Conservation (phyloP, 2,329 filamentous ascomycete genomes). For the Emergomyces orientalis region DNA sequence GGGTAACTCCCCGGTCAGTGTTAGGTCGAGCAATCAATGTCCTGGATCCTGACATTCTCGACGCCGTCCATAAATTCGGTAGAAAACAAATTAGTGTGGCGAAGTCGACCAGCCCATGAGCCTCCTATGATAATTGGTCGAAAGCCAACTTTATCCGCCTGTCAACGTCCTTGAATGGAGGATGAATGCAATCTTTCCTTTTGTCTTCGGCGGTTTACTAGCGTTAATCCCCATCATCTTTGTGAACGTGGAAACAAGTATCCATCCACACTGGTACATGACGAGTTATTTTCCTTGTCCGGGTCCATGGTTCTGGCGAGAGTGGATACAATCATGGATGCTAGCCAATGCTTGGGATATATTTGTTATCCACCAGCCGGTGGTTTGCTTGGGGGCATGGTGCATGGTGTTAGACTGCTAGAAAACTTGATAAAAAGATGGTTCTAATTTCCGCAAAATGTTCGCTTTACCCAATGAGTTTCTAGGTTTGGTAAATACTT, state of each 20-base stretch:
- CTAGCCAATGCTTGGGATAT: not conserved
- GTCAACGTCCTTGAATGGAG: not conserved
- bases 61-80: not conserved
- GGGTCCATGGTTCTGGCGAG: not conserved
- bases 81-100: not conserved
- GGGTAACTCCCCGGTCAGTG: not conserved
- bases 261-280: not conserved
- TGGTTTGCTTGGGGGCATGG: not conserved
- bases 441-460: not conserved
- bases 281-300: not conserved
- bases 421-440: not conserved
- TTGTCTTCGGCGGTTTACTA: not conserved
- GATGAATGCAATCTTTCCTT: not conserved
- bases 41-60: not conserved
- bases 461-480: not conserved
- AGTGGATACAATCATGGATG: not conserved
- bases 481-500: not conserved
- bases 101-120: not conserved
- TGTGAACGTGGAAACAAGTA: not conserved
- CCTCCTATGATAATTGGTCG: not conserved
- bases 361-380: not conserved
- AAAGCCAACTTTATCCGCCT: not conserved
- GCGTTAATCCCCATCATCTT: not conserved
- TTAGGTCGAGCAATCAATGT: not conserved
- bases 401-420: not conserved